Conservation (phyloP, 208 protist genomes). For the Leishmania mexicana region DNA sequence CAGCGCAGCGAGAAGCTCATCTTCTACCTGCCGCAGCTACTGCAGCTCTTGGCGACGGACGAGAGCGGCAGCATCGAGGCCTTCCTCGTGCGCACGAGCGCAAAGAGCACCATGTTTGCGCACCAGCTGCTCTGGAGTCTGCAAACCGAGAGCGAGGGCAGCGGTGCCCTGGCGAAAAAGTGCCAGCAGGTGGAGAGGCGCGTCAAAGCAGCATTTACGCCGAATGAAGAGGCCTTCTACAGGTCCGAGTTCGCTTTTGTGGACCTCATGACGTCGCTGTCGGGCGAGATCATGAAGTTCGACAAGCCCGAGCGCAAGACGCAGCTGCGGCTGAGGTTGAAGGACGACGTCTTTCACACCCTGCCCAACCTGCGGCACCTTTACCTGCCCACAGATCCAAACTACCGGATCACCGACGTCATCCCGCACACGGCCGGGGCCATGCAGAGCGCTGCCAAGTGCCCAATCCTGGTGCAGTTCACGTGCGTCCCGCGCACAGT, state of each 20-base stretch:
- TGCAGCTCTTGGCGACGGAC: conserved; percentile 80
- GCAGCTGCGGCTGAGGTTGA: conserved; percentile 69
- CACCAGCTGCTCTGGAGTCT: conserved; percentile 90
- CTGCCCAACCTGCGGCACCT: conserved; percentile 51
- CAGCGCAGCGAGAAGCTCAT: conserved; percentile 79
- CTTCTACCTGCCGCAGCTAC: conserved; percentile 92
- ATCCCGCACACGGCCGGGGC: conserved; percentile 75
- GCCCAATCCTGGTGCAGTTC: conserved; percentile 92
- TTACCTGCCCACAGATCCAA: conserved; percentile 87
- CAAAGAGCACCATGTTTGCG: conserved; percentile 74
- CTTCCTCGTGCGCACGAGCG: conserved; percentile 62
- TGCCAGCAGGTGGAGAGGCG: conserved; percentile 43
- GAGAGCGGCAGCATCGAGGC: conserved; percentile 47
- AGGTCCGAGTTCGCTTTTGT: conserved; percentile 80
- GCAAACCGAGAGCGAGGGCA: conserved; percentile 71
- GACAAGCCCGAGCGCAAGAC: conserved; percentile 81
- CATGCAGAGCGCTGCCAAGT: conserved; percentile 92
- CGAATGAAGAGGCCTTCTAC: conserved; percentile 56
- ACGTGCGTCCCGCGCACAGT: conserved; percentile 49
- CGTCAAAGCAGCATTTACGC: conserved; percentile 50
- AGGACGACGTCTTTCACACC: conserved; percentile 66
- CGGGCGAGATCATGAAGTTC: conserved; percentile 77
- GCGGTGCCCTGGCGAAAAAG: conserved; percentile 41
- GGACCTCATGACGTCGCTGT: conserved; percentile 73
- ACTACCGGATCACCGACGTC: conserved; percentile 73